Evolutionary conservation across 805 yeast genomes (phyloP).

Genomic region (Babjeviella inositovora): DNA sequence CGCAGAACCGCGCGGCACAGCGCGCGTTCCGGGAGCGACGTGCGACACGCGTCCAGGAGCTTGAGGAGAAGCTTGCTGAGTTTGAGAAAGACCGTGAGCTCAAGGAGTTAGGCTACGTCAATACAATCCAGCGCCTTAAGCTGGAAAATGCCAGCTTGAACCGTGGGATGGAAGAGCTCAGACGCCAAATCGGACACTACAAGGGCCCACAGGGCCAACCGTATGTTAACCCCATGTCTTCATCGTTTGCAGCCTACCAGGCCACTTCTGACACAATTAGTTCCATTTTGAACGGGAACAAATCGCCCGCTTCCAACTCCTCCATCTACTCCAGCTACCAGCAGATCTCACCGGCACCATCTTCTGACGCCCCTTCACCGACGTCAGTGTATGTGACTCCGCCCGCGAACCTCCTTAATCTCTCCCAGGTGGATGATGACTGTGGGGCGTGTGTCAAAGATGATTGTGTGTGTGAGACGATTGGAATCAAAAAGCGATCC

Average conservation of each 20-base stretch:
- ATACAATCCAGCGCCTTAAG: slow-evolving; percentile 30
- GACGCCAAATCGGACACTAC: slow-evolving; percentile 6
- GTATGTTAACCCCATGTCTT: slow-evolving; percentile 1
- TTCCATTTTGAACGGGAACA: no score
- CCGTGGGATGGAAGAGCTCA: slow-evolving; percentile 23
- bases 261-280: no score
- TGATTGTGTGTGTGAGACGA: slow-evolving; percentile 47
- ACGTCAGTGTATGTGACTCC: slow-evolving; percentile 6
- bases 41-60: slow-evolving; percentile 66
- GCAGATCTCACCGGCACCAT: neutral
- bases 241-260: no score
- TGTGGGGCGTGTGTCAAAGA: slow-evolving; percentile 61
- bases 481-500: slow-evolving; percentile 18
- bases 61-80: slow-evolving; percentile 53
- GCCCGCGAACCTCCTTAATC: slow-evolving; percentile 2
- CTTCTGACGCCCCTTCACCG: slow-evolving; percentile 5
- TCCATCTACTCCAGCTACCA: neutral
- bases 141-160: slow-evolving; percentile 24
- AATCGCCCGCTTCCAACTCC: neutral
- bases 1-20: slow-evolving; percentile 91
- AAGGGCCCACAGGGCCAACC: neutral
- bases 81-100: slow-evolving; percentile 51
- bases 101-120: slow-evolving; percentile 36
- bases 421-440: slow-evolving; percentile 11
- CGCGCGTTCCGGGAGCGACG: slow-evolving; percentile 79